Evolutionary conservation across 2,329 filamentous ascomycete species (phyloP), one percentile per base, ranked within the genome.

Genomic region (Neocatenulostroma microsporum): DNA sequence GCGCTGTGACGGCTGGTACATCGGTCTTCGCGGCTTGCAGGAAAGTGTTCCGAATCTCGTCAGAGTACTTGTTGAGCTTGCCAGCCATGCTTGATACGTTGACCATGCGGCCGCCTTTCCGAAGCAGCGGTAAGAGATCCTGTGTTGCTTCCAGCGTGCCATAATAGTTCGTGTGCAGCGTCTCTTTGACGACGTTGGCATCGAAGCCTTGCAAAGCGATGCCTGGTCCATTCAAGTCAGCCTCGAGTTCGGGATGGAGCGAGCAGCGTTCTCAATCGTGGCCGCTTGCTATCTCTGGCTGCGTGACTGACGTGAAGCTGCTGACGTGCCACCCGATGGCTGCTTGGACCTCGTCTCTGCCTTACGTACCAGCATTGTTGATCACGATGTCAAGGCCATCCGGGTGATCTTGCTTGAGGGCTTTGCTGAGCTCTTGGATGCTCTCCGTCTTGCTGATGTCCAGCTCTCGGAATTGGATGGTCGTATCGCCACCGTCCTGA

Each of bases 351-450:
- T n/a, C n/a, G n/a, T n/a, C n/a, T n/a, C n/a, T n/a, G n/a, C n/a
- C n/a, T n/a, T n/a, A n/a, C n/a, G n/a, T n/a, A 3, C 62, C 70
- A 0, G 71, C 71, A 41, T 74, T 74, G 54, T 74, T 74, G 54
- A 74, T 65, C 8, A 73, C 56, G 25, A 73, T 62, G 40, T 74
- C 70, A 21, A 74, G 60, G 3, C 69, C 69, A 5, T 68, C 60
- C 2, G 62, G 61, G 41, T 74, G 69, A 20, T 63, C 50, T 30
- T 62, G 50, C 43, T 62, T 60, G 26, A 74, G 37, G 28, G 62
- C 57, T 1, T 57, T 50, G 2, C 61, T 58, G 34, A 74, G 67
- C 0, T 48, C 53, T 9, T 60, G 45, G 32, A 73, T 62, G 50
- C 67, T 72, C 27, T 56, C 50, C 12, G 53, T 55, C 39, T 67